These are phyloP conservation scores for Teratosphaeriaceae sp. DNA, from an alignment of 2,329 filamentous ascomycete species.

Conservation along the genomic window DNA sequence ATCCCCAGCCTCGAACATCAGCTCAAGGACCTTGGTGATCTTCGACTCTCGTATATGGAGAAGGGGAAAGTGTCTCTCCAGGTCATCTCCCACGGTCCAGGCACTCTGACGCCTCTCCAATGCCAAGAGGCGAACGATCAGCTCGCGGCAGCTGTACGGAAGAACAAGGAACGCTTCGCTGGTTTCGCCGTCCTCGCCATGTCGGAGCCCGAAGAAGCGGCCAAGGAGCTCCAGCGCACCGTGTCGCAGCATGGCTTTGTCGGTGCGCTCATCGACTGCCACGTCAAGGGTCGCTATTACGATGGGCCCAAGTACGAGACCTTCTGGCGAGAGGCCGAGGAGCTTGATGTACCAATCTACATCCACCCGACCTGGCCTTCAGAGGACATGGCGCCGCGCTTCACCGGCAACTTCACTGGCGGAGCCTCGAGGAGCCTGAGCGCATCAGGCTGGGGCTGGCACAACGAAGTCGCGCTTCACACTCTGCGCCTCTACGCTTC, in stretches of 20 bases:
- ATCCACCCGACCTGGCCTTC: conserved; percentile 44
- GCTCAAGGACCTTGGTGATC: conserved; percentile 21
- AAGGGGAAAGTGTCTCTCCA: conserved; percentile 27
- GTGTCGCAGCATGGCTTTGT: conserved; percentile 29
- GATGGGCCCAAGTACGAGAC: conserved; percentile 25
- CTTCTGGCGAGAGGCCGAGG: conserved; percentile 30
- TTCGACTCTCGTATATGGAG: conserved; percentile 28
- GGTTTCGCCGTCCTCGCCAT: conserved; percentile 31
- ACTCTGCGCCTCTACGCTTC: conserved; percentile 45
- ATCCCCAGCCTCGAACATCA: conserved; percentile 24
- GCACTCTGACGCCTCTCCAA: conserved; percentile 19
- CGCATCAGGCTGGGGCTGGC: conserved; percentile 45
- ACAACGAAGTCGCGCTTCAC: conserved; percentile 44
- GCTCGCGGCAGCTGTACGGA: conserved; percentile 24
- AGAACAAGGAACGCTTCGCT: conserved; percentile 25
- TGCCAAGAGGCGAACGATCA: conserved; percentile 29
- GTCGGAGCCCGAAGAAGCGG: conserved; percentile 24
- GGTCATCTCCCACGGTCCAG: conserved; percentile 30
- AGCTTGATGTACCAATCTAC: conserved; percentile 47
- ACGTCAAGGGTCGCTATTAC: conserved; percentile 29
- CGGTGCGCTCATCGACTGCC: conserved; percentile 32
- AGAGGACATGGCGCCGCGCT: conserved; percentile 30
- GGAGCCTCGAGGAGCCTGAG: conserved; percentile 30
- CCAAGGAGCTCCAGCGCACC: conserved; percentile 26
- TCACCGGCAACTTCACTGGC: conserved; percentile 29